Evolutionary conservation across 139 green algal genomes (phyloP), one percentile per base, ranked within the genome.

Genomic region (Pseudopediastrum boryanum): DNA sequence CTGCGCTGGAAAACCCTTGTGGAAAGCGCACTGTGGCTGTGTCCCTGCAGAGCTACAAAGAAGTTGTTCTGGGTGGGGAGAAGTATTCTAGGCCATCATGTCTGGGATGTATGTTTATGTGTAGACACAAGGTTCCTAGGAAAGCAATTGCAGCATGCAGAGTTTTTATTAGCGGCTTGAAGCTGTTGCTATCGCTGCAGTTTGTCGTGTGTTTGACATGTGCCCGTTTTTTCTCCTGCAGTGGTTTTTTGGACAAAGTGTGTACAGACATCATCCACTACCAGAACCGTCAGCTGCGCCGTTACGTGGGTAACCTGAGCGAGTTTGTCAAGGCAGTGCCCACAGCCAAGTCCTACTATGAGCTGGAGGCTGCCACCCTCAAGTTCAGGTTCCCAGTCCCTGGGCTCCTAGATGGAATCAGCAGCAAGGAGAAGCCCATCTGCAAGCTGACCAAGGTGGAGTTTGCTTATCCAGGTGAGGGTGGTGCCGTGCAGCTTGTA

Each of bases 241-340:
- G 87, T 2, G 84, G 85, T 71, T 96, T 97, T 92, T 86, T 96
- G 62, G 92, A 97, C 86, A 81, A 85, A 52, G 88, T 94, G 36
- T 95, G 90, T 87, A 95, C 92, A 25, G 83, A 94, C 89, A 97
- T 97, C 82, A 91, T 94, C 67, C 90, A 96, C 85, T 96, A 96
- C 74, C 88, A 97, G 89, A 87, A 84, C 64, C 85, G 90, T 71
- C 94, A 93, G 89, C 88, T 97, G 36, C 89, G 85, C 71, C 82
- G 83, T 51, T 95, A 96, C 87, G 87, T 85, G 67, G 94, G 94
- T 77, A 98, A 98, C 90, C 86, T 98, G 61, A 88, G 78, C 1
- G 93, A 93, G 79, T 96, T 98, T 86, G 92, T 98, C 65, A 93
- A 96, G 90, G 64, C 89, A 77, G 78, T 74, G 71, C 94, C 94